A percentile compares a stretch with the other conserved stretches of the same genome.
phyloP scores from a whole-genome alignment of 345 rosid genomes.

The Salix dunnii region DNA sequence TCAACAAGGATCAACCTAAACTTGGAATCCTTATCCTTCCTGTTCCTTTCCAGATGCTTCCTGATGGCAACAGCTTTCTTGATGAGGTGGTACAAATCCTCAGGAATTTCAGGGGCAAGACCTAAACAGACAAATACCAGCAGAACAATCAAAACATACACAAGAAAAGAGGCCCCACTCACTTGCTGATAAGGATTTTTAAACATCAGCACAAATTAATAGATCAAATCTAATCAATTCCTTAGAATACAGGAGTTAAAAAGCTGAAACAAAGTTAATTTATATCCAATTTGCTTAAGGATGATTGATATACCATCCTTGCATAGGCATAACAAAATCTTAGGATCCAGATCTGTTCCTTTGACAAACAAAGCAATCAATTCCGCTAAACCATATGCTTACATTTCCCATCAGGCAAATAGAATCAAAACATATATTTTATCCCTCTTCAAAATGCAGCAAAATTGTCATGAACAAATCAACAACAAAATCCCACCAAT shows the following conservation, averaged over 20 bases:
- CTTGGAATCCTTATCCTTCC: conserved; percentile 93
- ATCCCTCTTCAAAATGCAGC: background rate
- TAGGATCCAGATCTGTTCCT: background rate
- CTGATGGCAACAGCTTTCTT: conserved; percentile 92
- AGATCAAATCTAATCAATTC: too few relatives aligned
- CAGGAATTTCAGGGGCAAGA: conserved; percentile 91
- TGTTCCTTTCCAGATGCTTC: conserved; percentile 94
- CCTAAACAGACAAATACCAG: conserved; percentile 24
- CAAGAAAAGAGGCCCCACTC: background rate
- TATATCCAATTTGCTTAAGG: too few relatives aligned
- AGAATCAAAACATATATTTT: background rate
- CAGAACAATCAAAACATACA: background rate
- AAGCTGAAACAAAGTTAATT: too few relatives aligned
- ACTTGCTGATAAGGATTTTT: background rate
- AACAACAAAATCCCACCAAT: background rate
- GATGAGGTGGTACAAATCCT: conserved; percentile 83
- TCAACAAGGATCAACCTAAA: conserved; percentile 87
- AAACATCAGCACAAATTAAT: background rate
- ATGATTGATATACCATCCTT: background rate
- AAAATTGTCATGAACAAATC: background rate
- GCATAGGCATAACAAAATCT: background rate
- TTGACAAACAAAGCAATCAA: background rate
- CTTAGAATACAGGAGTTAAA: too few relatives aligned
- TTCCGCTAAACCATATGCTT: background rate
- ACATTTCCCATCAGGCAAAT: background rate